Evolutionary conservation across 352 stramenopile species (phyloP).

Genomic region (Pythium inflatum): DNA sequence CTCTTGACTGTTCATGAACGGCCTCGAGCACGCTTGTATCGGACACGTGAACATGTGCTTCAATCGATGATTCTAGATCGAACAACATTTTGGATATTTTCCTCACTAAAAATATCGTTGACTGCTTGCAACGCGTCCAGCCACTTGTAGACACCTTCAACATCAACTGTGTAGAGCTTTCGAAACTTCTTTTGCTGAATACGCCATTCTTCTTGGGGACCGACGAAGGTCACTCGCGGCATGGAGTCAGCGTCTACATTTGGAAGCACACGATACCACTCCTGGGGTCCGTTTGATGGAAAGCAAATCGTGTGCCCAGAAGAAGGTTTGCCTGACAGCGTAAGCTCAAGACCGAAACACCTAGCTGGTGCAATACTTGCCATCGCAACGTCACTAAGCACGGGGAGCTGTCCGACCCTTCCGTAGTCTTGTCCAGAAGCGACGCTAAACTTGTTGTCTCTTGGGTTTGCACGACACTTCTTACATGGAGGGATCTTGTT

Average conservation of each 20-base stretch:
- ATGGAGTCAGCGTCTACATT: not conserved
- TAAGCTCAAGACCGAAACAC: slow-evolving; percentile 14
- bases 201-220: slow-evolving; percentile 3
- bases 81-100: too few relatives aligned
- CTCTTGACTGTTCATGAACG: not conserved
- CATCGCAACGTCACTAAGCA: slow-evolving; percentile 11
- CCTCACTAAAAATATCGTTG: not conserved
- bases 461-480: slow-evolving; percentile 11
- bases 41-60: too few relatives aligned
- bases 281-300: not conserved
- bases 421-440: slow-evolving; percentile 35
- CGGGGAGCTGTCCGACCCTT: slow-evolving; percentile 6
- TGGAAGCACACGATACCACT: not conserved
- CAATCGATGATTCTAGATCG: too few relatives aligned
- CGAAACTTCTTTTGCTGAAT: not conserved
- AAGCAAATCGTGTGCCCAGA: slow-evolving; percentile 5
- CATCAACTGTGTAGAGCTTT: not conserved
- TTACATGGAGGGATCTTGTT: slow-evolving; percentile 23
- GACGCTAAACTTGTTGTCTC: slow-evolving; percentile 27
- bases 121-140: not conserved
- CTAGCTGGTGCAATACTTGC: slow-evolving; percentile 19
- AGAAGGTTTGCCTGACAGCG: not conserved
- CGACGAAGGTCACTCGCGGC: slow-evolving; percentile 8
- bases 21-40: too few relatives aligned
- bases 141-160: slow-evolving; percentile 7